Percentiles rank a stretch among this genome's conserved stretches.
phyloP scores from a whole-genome alignment of 1,139 yeast genomes.

The Saccharomyces uvarum region DNA sequence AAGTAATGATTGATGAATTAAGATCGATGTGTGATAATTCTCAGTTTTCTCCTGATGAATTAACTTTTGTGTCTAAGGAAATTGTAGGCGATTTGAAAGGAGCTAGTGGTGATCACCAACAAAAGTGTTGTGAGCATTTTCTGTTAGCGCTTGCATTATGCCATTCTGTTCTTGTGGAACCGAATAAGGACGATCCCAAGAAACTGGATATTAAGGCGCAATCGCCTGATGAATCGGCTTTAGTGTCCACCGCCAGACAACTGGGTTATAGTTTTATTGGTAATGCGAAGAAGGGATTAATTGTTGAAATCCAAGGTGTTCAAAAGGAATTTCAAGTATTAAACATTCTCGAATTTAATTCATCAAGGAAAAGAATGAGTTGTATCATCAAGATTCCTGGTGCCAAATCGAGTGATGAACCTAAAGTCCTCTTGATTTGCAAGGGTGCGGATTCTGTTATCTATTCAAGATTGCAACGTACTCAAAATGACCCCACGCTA shows the following conservation, averaged over 20 bases:
- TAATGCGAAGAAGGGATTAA: constrained; percentile 63
- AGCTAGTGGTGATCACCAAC: constrained; percentile 47
- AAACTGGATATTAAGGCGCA: constrained; percentile 74
- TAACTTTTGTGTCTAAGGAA: constrained; percentile 78
- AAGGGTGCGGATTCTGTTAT: constrained; percentile 96
- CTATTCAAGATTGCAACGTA: constrained; percentile 52
- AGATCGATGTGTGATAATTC: constrained; percentile 39
- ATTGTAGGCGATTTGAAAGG: constrained; percentile 49
- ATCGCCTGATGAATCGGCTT: constrained; percentile 95
- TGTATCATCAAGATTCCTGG: constrained; percentile 64
- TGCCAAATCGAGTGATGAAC: constrained; percentile 35
- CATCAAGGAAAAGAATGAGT: constrained; percentile 95
- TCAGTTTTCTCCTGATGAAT: constrained; percentile 52
- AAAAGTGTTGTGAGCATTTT: constrained; percentile 60
- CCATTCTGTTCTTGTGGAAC: constrained; percentile 84
- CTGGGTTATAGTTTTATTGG: constrained; percentile 75
- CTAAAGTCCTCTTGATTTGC: constrained; percentile 54
- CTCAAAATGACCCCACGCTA: constrained; percentile 33
- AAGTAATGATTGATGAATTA: constrained; percentile 55
- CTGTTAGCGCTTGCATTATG: constrained; percentile 86
- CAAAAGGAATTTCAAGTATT: constrained; percentile 64
- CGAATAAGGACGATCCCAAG: constrained; percentile 48
- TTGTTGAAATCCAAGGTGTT: constrained; percentile 70
- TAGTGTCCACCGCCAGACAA: constrained; percentile 92
- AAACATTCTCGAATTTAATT: constrained; percentile 76